These are phyloP conservation scores for Globisporangium apiculatum DNA, from an alignment of 352 stramenopile genomes.

Conservation along the genomic window DNA sequence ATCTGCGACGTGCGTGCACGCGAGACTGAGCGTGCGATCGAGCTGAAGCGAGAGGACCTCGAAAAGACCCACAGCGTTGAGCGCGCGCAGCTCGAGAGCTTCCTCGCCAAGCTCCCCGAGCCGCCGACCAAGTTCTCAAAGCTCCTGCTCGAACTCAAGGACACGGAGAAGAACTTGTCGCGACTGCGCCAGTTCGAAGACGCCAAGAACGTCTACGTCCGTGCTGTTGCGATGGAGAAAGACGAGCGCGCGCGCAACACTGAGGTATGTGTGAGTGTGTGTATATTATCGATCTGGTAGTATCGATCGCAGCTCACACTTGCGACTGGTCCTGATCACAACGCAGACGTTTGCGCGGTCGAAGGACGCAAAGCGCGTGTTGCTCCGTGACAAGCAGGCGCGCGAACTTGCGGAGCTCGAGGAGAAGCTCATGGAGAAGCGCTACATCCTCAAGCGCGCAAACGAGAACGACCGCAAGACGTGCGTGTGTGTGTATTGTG, in stretches of 20 bases:
- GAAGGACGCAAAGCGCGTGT: conserved; percentile 45
- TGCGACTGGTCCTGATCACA: too few relatives aligned
- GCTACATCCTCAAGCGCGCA: conserved; percentile 48
- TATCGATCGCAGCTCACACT: too few relatives aligned
- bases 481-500: conserved; percentile 17
- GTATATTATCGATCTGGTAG: too few relatives aligned
- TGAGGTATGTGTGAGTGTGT: conserved; percentile 10
- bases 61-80: conserved; percentile 57
- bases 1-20: conserved; percentile 22
- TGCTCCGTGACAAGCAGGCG: conserved; percentile 47
- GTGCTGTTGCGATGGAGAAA: conserved; percentile 52
- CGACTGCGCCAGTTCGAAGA: conserved; percentile 63
- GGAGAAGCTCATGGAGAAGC: conserved; percentile 68
- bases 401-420: conserved; percentile 48
- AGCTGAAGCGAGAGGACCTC: conserved; percentile 39
- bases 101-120: conserved; percentile 43
- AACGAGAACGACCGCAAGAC: conserved; percentile 52
- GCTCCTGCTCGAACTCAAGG: conserved; percentile 62
- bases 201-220: conserved; percentile 58
- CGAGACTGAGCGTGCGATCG: conserved; percentile 34
- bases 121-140: conserved; percentile 65
- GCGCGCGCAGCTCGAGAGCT: conserved; percentile 51
- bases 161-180: conserved; percentile 61
- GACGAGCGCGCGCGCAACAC: conserved; percentile 37
- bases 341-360: conserved; percentile 46